Evolutionary conservation across 2,329 filamentous ascomycete species (phyloP), one percentile per base, ranked within the genome.

Genomic region (Ascochyta lentis): DNA sequence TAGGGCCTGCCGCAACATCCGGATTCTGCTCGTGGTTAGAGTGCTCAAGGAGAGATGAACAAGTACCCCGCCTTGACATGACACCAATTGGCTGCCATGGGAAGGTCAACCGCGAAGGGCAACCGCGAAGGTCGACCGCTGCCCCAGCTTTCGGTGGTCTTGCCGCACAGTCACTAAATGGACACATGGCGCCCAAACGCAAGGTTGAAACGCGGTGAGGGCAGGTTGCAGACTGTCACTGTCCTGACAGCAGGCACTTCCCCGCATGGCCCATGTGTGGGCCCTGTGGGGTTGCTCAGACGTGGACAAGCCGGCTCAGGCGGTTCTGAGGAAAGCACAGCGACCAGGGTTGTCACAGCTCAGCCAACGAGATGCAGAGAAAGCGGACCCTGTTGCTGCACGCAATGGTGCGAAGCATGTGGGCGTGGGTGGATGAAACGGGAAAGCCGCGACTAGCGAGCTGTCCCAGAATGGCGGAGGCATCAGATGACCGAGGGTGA

Each of bases 401-500:
- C 29, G 64, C 59, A 55, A 67, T 59, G 61, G 58, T 58, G 59
- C 63, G 52, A 59, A 39, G 62, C 58, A 64, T 49, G 57, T 46
- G 45, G 47, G 47, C 51, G 49, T 49, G 45, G 39, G 19, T 60
- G 49, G 54, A 49, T 64, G 56, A 64, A 67, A 64, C 59, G 53
- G 58, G 58, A 43, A 62, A 44, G 44, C 53, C 58, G 59, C 51
- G 43, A 56, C 49, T 57, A 57, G 52, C 54, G 51, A 49, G 59
- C 44, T 55, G 49, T 41, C 42, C 57, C 45, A 45, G 53, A 49
- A 50, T 59, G 40, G 47, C 40, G 58, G 65, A 31, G 2, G 48
- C 55, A 65, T 75, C 72, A 73, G 66, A 72, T 73, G 71, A 74
- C 64, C 48, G 60, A 55, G 35, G 35, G 27, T 26, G 35, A 42